Evolutionary conservation across 202 grass and related monocot species (phyloP), one percentile per base, ranked within the genome.

Genomic region (Setaria italica): DNA sequence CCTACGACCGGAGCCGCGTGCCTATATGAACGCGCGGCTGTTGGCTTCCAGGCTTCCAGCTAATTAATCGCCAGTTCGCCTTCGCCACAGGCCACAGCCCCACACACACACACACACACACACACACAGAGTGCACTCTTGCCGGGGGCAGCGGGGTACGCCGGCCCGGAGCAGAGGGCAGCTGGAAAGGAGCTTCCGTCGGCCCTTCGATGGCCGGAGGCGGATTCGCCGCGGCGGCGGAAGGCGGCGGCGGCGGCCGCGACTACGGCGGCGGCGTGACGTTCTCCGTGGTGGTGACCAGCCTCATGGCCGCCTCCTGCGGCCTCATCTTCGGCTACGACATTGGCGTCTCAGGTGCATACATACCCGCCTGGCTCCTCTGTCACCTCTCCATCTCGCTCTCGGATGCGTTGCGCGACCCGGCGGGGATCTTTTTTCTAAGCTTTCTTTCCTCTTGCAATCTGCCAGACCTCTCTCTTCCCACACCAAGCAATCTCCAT

Each of bases 241-340:
- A 30, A 46, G 78, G 86, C 17, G 45, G 19, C 56, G 80, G 83
- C 29, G 21, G 29, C 6, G 9, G 7, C 11, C 74, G 9, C 10
- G 72, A 77, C 77, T 86, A 94, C 56, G 78, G 90, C 8, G 86
- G 86, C 34, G 86, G 78, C 14, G 55, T 97, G 42, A 94, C 95
- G 19, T 60, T 76, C 63, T 54, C 90, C 67, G 95, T 97, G 33
- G 80, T 91, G 54, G 37, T 93, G 4, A 97, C 90, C 54, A 88
- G 92, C 83, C 80, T 97, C 86, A 90, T 97, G 90, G 95, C 95
- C 13, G 92, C 92, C n/a, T 94, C 95, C 65, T 93, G 95, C 70
- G 95, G 95, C 48, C 92, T 97, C 75, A 97, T 97, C 85, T 97
- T 91, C 82, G 95, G 95, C 71, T 97, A 97, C 81, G 95, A 97